Evolutionary conservation across 2,329 filamentous ascomycete genomes (phyloP), one percentile per base, ranked within the genome.

Genomic region (Podosphaera xanthii): DNA sequence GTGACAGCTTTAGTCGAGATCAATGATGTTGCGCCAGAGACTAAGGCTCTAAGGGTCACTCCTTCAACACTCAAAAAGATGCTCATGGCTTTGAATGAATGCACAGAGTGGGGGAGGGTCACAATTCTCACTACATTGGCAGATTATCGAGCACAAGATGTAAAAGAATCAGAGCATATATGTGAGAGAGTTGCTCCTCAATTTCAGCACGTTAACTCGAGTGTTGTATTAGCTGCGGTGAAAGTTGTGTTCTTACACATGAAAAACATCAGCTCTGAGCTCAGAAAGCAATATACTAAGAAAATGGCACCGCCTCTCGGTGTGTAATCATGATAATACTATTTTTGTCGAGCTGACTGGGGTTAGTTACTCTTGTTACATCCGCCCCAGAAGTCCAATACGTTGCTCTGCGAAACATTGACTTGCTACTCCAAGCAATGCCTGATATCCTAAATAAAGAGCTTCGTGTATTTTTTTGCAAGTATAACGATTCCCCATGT

Each of bases 221-320:
- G 91, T 69, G 92, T 98, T 14, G 92, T 98, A 30, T 74, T 98
- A 63, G 88, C 92, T n/a, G 92, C 92, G 30, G 90, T 98, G 67
- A 98, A 98, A 75, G 87, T 87, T 12, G 94, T 98, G 46, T 98
- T 98, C 69, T 81, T 94, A 62, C 92, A 98, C 71, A 97, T 97
- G 90, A 86, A 82, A 70, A 75, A 84, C 61, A 78, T 96, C 66
- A 87, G 82, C 65, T 76, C 81, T 0, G 88, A 96, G 61, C 73
- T 89, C 52, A 83, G 85, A 63, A 82, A 84, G 66, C 87, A 86
- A 62, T 97, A 97, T 70, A 76, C 94, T 57, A 95, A 94, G 76
- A 98, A 98, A 75, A 98, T 98, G 92, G 91, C 92, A 1, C 92
- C 92, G 63, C 92, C 92, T 7, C 74, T 97, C 64, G 87, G 87